Conservation (phyloP, 73 alveolate species). For the Tetrahymena thermophila region DNA sequence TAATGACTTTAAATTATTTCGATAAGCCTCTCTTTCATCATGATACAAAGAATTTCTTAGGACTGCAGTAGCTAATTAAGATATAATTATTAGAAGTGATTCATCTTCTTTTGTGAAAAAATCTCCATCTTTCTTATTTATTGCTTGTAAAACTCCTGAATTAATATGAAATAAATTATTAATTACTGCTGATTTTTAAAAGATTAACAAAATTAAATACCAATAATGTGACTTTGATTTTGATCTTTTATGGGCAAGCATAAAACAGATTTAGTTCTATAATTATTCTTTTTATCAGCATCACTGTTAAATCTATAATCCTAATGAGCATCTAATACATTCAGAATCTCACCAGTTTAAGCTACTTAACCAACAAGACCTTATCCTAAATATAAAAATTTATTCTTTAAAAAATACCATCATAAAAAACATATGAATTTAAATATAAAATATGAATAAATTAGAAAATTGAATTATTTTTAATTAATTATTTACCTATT, state of each 20-base stretch:
- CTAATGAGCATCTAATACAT: slow-evolving; percentile 38
- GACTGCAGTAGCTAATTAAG: slow-evolving; percentile 13
- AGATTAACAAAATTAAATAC: background rate
- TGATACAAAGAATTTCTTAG: background rate
- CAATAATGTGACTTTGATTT: background rate
- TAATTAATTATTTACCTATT: background rate
- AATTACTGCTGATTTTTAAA: background rate
- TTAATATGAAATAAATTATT: background rate
- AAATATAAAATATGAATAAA: too few species aligned
- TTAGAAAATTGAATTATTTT: background rate
- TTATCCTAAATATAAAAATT: background rate
- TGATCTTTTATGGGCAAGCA: slow-evolving; percentile 27
- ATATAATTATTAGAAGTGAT: slow-evolving; percentile 16
- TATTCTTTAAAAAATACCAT: background rate
- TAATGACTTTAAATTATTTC: background rate
- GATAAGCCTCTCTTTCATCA: background rate
- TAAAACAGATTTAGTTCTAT: slow-evolving; percentile 30
- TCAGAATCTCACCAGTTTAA: slow-evolving; percentile 9
- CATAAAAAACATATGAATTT: too few species aligned
- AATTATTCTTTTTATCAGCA: slow-evolving; percentile 23
- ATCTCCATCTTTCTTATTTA: slow-evolving; percentile 28
- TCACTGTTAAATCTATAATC: slow-evolving; percentile 45
- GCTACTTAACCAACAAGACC: slow-evolving; percentile 48
- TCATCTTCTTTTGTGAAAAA: slow-evolving; percentile 29
- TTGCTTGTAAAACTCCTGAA: slow-evolving; percentile 25